Evolutionary conservation across 1,139 yeast genomes (phyloP), one percentile per base, ranked within the genome.

Genomic region (Geotrichum aggregatum): DNA sequence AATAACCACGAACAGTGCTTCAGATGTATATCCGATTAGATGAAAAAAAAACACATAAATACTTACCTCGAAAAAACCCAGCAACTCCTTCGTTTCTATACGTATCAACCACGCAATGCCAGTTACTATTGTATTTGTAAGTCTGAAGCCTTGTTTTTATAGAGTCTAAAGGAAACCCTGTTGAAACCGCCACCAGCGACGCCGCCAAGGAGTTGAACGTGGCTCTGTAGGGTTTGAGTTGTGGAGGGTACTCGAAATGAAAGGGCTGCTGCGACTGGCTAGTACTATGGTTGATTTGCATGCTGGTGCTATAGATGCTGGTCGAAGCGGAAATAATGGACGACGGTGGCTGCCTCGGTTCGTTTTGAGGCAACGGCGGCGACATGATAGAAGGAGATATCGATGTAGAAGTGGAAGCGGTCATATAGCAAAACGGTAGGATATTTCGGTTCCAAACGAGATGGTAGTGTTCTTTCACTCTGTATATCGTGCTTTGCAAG

Each of bases 151-250:
- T 71, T 0, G 95, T 87, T 66, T 88, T 88, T 54, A 88, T 75
- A 10, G 95, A 84, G 65, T 88, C 96, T 47, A 88, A 67, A 0
- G 96, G 96, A 63, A 83, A 87, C 8, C 94, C 95, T n/a, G 81
- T 75, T 5, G 81, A 74, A 0, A 91, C 84, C 13, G 92, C 78
- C 13, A 79, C 69, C 49, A 84, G 68, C 0, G 94, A 83, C 1
- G 95, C 76, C 3, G 56, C 71, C 61, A 82, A 83, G 1, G 91
- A 84, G 52, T 83, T 63, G 2, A 82, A 68, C 14, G 83, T 77
- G 1, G 83, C 74, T 53, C 81, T 72, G 67, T 79, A 82, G 1
- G 88, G 86, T 50, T 72, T 70, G 11, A 83, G 61, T 0, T 61
- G 50, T 1, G 65, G 68, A 0, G 91, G 91, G 39, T 52, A 52